Percentiles rank a stretch among this genome's conserved stretches.
Evolutionary conservation across 345 rosid species (phyloP).

Genomic region (Barbarea vulgaris): DNA sequence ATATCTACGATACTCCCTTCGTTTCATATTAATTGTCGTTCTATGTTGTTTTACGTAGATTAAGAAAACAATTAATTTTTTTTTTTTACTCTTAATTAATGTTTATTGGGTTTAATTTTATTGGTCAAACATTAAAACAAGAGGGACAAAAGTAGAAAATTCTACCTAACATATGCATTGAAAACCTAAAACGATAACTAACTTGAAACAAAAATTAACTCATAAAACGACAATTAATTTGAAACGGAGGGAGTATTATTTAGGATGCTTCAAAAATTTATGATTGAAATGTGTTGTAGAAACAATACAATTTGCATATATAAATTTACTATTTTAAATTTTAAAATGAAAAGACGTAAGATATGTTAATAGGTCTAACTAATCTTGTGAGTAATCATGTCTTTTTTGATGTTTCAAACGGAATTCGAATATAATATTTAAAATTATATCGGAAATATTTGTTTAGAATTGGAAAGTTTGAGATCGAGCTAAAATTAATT

Average conservation of each 20-base stretch:
- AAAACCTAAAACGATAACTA: too few relatives aligned
- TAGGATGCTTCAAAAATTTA: neutral
- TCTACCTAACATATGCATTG: too few relatives aligned
- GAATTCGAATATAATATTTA: neutral
- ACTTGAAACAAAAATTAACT: too few relatives aligned
- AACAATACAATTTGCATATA: neutral
- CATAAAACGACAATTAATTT: too few relatives aligned
- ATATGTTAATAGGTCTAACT: neutral
- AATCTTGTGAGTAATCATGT: neutral
- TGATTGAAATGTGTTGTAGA: neutral
- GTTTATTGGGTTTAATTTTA: too few relatives aligned
- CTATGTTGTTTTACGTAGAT: too few relatives aligned
- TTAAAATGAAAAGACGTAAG: neutral
- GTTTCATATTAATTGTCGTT: too few relatives aligned
- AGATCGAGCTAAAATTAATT: neutral
- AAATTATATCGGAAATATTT: neutral
- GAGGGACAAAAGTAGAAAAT: too few relatives aligned
- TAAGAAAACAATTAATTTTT: too few relatives aligned
- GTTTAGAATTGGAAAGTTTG: neutral
- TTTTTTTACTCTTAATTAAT: too few relatives aligned
- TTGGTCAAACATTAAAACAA: too few relatives aligned
- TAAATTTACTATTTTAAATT: neutral
- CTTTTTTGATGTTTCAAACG: neutral
- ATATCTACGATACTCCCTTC: neutral
- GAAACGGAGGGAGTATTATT: too few relatives aligned